Conservation (phyloP, 306 rosid genomes). For the Lathyrus tuberosus region DNA sequence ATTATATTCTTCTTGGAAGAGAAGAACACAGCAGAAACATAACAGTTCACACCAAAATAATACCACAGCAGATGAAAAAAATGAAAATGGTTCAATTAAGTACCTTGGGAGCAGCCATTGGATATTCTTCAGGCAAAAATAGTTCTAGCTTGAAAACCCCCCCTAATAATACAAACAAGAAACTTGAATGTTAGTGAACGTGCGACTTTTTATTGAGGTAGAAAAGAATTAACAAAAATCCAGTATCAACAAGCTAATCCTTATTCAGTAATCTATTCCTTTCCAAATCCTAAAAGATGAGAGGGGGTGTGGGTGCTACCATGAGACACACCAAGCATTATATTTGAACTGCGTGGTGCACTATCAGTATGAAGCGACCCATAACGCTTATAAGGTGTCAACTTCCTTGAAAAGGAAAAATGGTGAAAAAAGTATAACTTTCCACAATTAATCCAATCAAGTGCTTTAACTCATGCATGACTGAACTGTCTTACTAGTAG, state of each 20-base stretch:
- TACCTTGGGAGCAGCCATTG: constrained; percentile 99
- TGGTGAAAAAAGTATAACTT: too few species aligned
- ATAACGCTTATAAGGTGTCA: neutral
- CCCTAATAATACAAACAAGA: constrained; percentile 51
- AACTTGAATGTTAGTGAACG: constrained; percentile 6
- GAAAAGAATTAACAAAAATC: neutral
- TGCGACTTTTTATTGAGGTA: neutral
- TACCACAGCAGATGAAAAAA: constrained; percentile 10
- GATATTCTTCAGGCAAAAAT: constrained; percentile 97
- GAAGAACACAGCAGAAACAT: neutral
- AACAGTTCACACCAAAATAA: constrained; percentile 19
- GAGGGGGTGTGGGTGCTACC: neutral
- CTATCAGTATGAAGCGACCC: neutral
- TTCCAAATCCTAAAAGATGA: neutral
- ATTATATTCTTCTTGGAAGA: constrained; percentile 3
- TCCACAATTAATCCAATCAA: neutral
- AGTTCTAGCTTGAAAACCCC: constrained; percentile 97
- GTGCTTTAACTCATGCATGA: constrained; percentile 13
- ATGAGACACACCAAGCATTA: neutral
- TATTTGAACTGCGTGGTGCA: constrained; percentile 14
- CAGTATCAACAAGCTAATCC: constrained; percentile 19
- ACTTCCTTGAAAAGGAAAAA: neutral
- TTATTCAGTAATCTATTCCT: neutral
- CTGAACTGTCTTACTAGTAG: neutral
- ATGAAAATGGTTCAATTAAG: constrained; percentile 25